Evolutionary conservation across 345 rosid species (phyloP).

Genomic region (Kernera saxatilis): DNA sequence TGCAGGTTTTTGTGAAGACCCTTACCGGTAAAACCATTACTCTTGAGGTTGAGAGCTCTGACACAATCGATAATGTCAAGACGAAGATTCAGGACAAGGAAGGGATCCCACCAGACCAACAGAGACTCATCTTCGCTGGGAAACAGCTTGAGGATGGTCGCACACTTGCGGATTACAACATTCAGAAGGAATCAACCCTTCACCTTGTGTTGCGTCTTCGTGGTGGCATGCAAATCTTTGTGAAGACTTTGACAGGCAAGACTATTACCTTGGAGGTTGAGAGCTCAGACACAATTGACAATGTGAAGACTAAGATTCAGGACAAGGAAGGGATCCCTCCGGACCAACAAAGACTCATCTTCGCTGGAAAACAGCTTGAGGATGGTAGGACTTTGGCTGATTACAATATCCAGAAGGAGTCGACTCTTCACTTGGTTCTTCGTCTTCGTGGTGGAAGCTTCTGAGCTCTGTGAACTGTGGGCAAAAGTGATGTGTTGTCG

Average conservation of each 20-base stretch:
- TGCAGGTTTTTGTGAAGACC: slow-evolving; percentile 17
- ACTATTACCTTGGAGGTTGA: slow-evolving; percentile 21
- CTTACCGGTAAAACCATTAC: slow-evolving; percentile 5
- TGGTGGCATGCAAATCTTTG: slow-evolving; percentile 24
- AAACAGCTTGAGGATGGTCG: slow-evolving; percentile 22
- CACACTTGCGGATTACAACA: slow-evolving; percentile 10
- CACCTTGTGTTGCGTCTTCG: slow-evolving; percentile 17
- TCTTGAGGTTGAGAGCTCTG: slow-evolving; percentile 18
- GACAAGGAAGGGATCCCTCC: slow-evolving; percentile 29
- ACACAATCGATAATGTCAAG: slow-evolving; percentile 13
- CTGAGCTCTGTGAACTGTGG: background rate
- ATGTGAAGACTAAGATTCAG: slow-evolving; percentile 16
- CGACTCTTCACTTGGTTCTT: slow-evolving; percentile 21
- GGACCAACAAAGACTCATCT: too few relatives aligned
- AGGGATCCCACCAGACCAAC: slow-evolving; percentile 24
- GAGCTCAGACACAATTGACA: slow-evolving; percentile 18
- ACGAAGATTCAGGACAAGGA: slow-evolving; percentile 22
- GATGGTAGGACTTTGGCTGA: slow-evolving; percentile 15
- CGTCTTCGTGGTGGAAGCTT: slow-evolving; percentile 30
- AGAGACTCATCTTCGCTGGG: slow-evolving; percentile 26
- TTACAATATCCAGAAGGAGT: slow-evolving; percentile 24
- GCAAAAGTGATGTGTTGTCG: slow-evolving; percentile 2
- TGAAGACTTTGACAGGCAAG: slow-evolving; percentile 15
- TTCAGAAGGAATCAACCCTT: slow-evolving; percentile 17
- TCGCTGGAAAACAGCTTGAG: slow-evolving; percentile 18